Evolutionary conservation across 148 eudicot genomes (phyloP), one percentile per base, ranked within the genome.

Genomic region (Rhododendron vialii): DNA sequence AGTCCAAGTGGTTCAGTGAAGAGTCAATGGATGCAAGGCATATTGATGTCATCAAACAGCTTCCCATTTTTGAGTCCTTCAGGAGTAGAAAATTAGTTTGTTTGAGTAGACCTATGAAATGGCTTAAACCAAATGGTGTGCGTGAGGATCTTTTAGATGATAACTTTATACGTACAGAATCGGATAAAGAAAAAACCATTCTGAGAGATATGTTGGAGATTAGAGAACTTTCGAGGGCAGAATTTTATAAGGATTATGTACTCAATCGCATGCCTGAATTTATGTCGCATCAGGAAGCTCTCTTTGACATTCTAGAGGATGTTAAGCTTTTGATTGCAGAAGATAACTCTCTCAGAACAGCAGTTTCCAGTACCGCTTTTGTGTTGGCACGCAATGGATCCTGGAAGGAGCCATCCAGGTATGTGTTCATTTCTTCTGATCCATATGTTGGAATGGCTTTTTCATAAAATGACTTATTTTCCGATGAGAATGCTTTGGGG

Each of bases 371-470:
- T 45, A 90, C 90, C 80, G 95, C 99, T 88, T 97, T 95, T 94
- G 98, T 97, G 86, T 91, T 93, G 88, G 90, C 98, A 82, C 85
- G 92, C 89, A 88, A 90, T 87, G 98, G 98, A 88, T 82, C 91
- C 51, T 97, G 98, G 98, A 93, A 88, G 88, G 96, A 95, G 90
- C 99, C 99, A 75, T 92, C 89, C 86, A 93, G 99, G 99, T 97
- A 84, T 78, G 90, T 86, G 15, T 47, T 35, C 11, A 28, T 75
- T 22, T 74, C 78, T 83, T 47, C 35, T 73, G 20, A 33, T 51
- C 50, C 80, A 67, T 15, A 50, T 61, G 30, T 59, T 3, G 55
- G 51, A 47, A 50, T 89, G 18, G 41, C 41, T 10, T 15, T 35
- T 22, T 83, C 9, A 41, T 78, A 51, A 82, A 53, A 80, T 57